Conservation (phyloP, 495 filamentous ascomycete species). For the Neurospora sp. region DNA sequence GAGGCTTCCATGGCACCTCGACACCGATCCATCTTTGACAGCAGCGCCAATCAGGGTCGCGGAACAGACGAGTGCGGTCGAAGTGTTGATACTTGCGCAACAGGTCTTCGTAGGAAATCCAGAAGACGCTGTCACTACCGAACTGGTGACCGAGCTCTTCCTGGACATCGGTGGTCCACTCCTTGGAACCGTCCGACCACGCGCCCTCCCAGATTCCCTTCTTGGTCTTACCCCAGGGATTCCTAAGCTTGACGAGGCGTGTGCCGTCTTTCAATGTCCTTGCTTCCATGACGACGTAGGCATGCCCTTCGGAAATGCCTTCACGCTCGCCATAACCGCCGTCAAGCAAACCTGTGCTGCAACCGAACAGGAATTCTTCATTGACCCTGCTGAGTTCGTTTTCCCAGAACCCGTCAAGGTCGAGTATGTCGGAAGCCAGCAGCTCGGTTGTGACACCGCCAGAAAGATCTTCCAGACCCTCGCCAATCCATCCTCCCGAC, state of each 20-base stretch:
- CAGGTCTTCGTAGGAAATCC: conserved; percentile 70
- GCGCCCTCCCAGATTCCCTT: conserved; percentile 73
- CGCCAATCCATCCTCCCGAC: conserved; percentile 76
- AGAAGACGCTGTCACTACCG: conserved; percentile 75
- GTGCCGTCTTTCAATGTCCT: conserved; percentile 38
- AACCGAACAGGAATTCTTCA: conserved; percentile 82
- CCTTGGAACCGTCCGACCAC: conserved; percentile 87
- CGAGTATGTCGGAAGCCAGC: conserved; percentile 75
- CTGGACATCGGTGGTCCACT: conserved; percentile 88
- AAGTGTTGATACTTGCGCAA: conserved; percentile 76
- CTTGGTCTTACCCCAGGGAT: conserved; percentile 70
- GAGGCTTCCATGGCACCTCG: conserved; percentile 77
- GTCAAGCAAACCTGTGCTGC: conserved; percentile 57
- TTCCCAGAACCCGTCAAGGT: conserved; percentile 80
- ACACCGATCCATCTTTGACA: conserved; percentile 83
- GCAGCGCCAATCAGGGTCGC: conserved; percentile 64
- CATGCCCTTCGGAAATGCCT: conserved; percentile 73
- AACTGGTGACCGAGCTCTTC: conserved; percentile 74
- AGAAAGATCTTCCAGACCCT: conserved; percentile 87
- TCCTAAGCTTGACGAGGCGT: conserved; percentile 43
- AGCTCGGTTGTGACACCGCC: conserved; percentile 86
- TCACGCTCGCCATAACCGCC: conserved; percentile 55
- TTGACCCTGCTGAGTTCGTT: conserved; percentile 83
- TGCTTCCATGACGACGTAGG: conserved; percentile 85
- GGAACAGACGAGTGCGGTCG: conserved; percentile 84